A percentile compares a stretch with the other conserved stretches of the same genome.
These are phyloP conservation scores for Apostasia ramifera DNA, from an alignment of 106 monocot species.

Conservation along the genomic window DNA sequence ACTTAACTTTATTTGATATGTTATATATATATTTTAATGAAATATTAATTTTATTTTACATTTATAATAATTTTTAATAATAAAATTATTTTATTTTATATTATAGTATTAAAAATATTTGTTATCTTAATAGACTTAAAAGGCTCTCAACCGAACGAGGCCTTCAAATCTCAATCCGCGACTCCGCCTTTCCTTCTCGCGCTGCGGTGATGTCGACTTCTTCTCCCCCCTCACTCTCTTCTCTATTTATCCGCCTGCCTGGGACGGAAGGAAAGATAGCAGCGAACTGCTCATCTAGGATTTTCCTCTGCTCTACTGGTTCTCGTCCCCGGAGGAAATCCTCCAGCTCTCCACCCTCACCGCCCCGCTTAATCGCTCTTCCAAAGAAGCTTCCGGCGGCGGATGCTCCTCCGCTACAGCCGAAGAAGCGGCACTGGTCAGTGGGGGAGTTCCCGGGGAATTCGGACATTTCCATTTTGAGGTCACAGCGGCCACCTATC, in stretches of 20 bases:
- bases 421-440: conserved; percentile 79
- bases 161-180: too few relatives aligned
- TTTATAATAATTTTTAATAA: too few relatives aligned
- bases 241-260: background rate
- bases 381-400: background rate
- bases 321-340: conserved; percentile 1
- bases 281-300: background rate
- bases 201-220: conserved; percentile 11
- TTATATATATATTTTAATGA: too few relatives aligned
- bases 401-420: conserved; percentile 4
- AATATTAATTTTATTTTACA: too few relatives aligned
- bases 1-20: too few relatives aligned
- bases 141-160: too few relatives aligned
- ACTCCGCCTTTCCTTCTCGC: too few relatives aligned
- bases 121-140: too few relatives aligned
- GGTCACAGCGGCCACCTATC: conserved; percentile 25
- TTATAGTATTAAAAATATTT: too few relatives aligned
- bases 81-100: too few relatives aligned
- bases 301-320: conserved; percentile 8
- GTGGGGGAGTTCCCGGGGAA: conserved; percentile 75
- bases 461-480: conserved; percentile 15
- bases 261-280: background rate
- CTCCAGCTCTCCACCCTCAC: conserved; percentile 1
- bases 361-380: background rate
- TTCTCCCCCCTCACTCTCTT: conserved; percentile 10